Base-by-base conservation (phyloP, 179 eudicot genomes). In the Silene coronaria region DNA sequence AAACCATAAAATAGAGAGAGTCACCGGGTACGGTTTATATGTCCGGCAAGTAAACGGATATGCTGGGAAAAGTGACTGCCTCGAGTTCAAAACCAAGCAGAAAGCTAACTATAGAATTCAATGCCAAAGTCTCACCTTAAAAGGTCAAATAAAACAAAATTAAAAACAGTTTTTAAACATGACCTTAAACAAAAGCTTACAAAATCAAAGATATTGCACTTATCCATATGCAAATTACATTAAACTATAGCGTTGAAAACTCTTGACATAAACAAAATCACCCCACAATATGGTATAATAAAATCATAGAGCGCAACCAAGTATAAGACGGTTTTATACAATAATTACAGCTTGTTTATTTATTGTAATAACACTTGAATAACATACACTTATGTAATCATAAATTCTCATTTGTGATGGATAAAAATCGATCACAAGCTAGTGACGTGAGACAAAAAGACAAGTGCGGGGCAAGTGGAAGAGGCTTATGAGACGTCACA, bases 1-100 rank as follows among this genome's bases (percentile, higher is more conserved):
- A 72, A 5, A 67, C 23, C 27, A 45, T 30, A 38, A 55, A 62
- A 64, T 61, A 53, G 48, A 36, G 67, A 53, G 30, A 51, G 13
- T 42, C 26, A 62, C 57, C 28, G 27, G 60, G 51, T 11, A 58
- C 67, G 75, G 58, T 77, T 68, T 63, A 71, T n/a, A 67, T 30
- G 73, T 80, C 88, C 86, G 84, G 89, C 89, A 88, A 82, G 77
- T 77, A 70, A 76, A 87, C 90, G 87, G 88, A 85, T 84, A 87
- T 84, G 81, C 85, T 57, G 90, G 38, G 80, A 82, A 78, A 85
- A 85, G 91, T 72, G 67, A 78, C 58, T 75, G 46, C 88, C 82
- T 89, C 87, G 86, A 86, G 91, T 85, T 86, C 90, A 82, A 85
- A 84, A 86, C 84, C 73, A 67, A 12, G 80, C 85, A 84, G 79